Evolutionary conservation across 768 basidiomycete species (phyloP).

Genomic region (Podaxis pistillaris): DNA sequence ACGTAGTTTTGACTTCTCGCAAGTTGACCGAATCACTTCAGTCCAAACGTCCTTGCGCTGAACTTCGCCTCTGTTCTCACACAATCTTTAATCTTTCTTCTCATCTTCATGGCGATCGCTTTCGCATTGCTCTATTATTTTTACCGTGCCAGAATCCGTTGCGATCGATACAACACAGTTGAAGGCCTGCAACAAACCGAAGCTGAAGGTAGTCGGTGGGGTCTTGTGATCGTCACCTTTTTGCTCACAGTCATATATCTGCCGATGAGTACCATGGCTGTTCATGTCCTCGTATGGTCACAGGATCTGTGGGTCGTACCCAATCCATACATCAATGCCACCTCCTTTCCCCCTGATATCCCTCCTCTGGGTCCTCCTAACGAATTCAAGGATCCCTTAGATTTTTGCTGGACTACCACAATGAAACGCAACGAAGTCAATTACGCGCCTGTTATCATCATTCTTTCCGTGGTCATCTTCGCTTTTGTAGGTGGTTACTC

Average conservation of each 20-base stretch:
- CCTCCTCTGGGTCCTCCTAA: slow-evolving; percentile 53
- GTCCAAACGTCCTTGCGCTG: slow-evolving; percentile 72
- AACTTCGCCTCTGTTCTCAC: slow-evolving; percentile 65
- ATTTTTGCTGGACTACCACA: slow-evolving; percentile 81
- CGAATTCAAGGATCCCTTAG: slow-evolving; percentile 58
- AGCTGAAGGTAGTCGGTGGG: slow-evolving; percentile 44
- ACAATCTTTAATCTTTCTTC: slow-evolving; percentile 59
- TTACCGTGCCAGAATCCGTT: slow-evolving; percentile 44
- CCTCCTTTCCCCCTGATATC: slow-evolving; percentile 45
- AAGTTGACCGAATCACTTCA: slow-evolving; percentile 23
- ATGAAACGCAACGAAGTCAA: slow-evolving; percentile 71
- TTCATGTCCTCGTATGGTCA: slow-evolving; percentile 77
- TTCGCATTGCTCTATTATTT: slow-evolving; percentile 58
- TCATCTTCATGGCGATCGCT: slow-evolving; percentile 55
- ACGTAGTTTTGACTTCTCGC: not conserved
- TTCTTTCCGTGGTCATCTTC: slow-evolving; percentile 54
- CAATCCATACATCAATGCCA: slow-evolving; percentile 65
- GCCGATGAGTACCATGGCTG: slow-evolving; percentile 73
- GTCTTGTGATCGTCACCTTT: slow-evolving; percentile 61
- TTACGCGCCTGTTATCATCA: slow-evolving; percentile 60
- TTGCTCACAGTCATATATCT: slow-evolving; percentile 68
- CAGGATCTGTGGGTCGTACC: slow-evolving; percentile 72
- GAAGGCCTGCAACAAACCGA: slow-evolving; percentile 55
- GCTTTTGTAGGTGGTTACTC: slow-evolving; percentile 39
- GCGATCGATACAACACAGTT: slow-evolving; percentile 44